Evolutionary conservation across 345 rosid genomes (phyloP), one percentile per base, ranked within the genome.

Genomic region (Dovyalis caffra): DNA sequence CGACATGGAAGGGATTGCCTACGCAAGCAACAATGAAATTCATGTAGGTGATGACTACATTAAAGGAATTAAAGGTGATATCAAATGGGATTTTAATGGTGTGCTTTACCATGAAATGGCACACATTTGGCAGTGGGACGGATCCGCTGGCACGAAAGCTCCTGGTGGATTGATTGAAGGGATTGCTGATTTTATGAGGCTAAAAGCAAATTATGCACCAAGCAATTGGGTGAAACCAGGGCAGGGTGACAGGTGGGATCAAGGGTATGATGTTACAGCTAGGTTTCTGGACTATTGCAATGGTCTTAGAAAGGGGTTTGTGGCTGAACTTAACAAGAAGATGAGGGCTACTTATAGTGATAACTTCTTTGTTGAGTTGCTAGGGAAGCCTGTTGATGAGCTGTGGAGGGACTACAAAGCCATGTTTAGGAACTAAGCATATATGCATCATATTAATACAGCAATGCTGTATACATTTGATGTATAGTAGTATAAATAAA

Each of bases 351-450:
- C 67, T 6, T 69, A 76, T 28, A 70, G 63, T 43, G 79, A 11
- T 3, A 2, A 23, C 8, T 84, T 66, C 60, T 76, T 81, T 16
- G 79, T 66, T 1, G 78, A 81, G 49, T 21, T 79, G 43, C 66
- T 74, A 25, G 83, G 78, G 1, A 82, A 81, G 69, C 58, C 26
- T 14, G 81, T 79, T 45, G 78, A 81, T 74, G 75, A 81, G 81
- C 74, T 79, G 18, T 79, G 87, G 85, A 73, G 31, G 11, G 85
- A 76, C 12, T 81, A 74, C 70, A 80, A 80, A 66, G 67, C 83
- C 21, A 62, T 31, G 32, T 66, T 64, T 37, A 74, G 71, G 6
- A 68, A 67, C 49, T 73, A 43, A 37, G 18, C 4, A n/a, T n/a
- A n/a, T n/a, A 21, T 14, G 47, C 47, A 43, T 12, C 47, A 3